Conservation (phyloP, 129 eudicot species). For the Chrysanthemum lavandulifolium region DNA sequence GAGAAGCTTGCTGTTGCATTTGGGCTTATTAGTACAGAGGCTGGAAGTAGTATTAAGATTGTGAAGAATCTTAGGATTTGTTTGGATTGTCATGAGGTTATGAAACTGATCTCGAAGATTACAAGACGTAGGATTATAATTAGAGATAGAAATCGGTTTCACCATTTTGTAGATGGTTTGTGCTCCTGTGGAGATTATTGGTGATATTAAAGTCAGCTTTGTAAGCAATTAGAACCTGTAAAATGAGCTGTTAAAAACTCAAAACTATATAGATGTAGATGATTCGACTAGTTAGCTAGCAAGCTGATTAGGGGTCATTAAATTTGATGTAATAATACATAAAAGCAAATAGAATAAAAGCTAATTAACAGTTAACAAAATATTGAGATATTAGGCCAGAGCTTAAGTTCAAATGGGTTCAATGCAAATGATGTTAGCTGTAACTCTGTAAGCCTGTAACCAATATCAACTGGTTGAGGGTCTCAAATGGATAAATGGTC, state of each 20-base stretch:
- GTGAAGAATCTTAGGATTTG: constrained; percentile 79
- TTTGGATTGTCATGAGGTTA: constrained; percentile 66
- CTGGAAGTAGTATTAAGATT: constrained; percentile 52
- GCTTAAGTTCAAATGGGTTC: too few relatives aligned
- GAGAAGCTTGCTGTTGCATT: constrained; percentile 79
- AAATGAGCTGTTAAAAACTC: neutral
- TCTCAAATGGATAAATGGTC: too few relatives aligned
- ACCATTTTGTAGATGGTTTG: constrained; percentile 59
- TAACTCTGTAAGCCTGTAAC: neutral
- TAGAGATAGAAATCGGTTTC: constrained; percentile 87
- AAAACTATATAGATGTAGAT: too few relatives aligned
- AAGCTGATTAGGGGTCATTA: too few relatives aligned
- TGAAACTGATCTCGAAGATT: constrained; percentile 60
- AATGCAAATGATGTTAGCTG: too few relatives aligned
- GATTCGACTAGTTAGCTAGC: too few relatives aligned
- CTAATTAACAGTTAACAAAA: too few relatives aligned
- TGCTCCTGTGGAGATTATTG: constrained; percentile 92
- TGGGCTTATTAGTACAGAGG: constrained; percentile 66
- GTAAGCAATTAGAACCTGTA: neutral
- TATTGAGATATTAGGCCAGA: too few relatives aligned
- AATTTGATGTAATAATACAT: too few relatives aligned
- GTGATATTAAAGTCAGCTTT: constrained; percentile 29
- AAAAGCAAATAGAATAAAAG: too few relatives aligned
- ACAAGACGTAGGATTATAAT: constrained; percentile 56
- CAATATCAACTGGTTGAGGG: neutral